Conservation (phyloP, 2,329 filamentous ascomycete species). For the Ilyonectria destructans region DNA sequence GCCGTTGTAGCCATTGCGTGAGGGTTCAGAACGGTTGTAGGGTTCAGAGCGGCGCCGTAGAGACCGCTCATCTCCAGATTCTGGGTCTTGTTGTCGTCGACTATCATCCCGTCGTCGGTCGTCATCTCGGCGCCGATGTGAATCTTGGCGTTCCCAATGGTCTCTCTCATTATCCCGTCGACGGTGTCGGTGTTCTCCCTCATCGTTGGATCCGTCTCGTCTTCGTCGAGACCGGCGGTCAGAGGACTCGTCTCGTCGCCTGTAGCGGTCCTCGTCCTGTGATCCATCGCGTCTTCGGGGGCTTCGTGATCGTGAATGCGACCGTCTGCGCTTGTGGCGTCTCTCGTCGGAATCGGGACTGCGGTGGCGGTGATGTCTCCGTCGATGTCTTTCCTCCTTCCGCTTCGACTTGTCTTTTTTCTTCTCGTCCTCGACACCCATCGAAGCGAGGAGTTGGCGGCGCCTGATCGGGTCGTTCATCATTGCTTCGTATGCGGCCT, state of each 20-base stretch:
- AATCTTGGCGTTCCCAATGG: constrained; percentile 25
- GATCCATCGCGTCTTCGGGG: constrained; percentile 55
- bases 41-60: constrained; percentile 47
- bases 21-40: constrained; percentile 15
- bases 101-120: constrained; percentile 46
- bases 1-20: constrained; percentile 28
- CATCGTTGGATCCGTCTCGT: constrained; percentile 43
- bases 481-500: constrained; percentile 84
- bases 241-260: constrained; percentile 46
- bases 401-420: constrained; percentile 59
- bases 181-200: constrained; percentile 34
- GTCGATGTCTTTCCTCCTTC: constrained; percentile 56
- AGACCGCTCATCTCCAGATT: constrained; percentile 51
- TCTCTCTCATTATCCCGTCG: constrained; percentile 39
- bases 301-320: constrained; percentile 63
- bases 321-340: constrained; percentile 61
- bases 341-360: constrained; percentile 58
- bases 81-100: constrained; percentile 46
- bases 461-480: constrained; percentile 83
- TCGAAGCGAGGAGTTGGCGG: constrained; percentile 76
- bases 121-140: constrained; percentile 29
- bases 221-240: constrained; percentile 44
- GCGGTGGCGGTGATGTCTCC: constrained; percentile 62
- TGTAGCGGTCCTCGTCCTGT: constrained; percentile 49
- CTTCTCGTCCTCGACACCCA: constrained; percentile 69